These are phyloP conservation scores for Entonaema liquescens DNA, from an alignment of 495 filamentous ascomycete species.

Conservation along the genomic window DNA sequence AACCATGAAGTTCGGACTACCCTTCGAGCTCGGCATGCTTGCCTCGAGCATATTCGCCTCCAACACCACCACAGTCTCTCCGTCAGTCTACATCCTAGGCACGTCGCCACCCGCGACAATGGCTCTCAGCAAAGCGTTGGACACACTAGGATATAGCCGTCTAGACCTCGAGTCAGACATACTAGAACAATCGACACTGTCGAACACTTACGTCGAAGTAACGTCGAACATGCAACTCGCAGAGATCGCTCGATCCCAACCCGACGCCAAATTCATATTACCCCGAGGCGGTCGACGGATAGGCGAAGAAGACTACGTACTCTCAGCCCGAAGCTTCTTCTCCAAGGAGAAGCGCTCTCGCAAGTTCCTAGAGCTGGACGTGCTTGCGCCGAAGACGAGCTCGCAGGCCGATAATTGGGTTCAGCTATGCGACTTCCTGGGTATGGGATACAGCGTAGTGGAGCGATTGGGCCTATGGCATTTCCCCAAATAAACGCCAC, in stretches of 20 bases:
- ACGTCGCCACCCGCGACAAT: constrained; percentile 31
- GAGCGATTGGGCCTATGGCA: constrained; percentile 43
- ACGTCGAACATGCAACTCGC: constrained; percentile 23
- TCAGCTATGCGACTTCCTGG: constrained; percentile 43
- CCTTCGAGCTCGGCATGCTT: constrained; percentile 14
- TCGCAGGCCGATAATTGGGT: constrained; percentile 48
- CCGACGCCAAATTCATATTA: constrained; percentile 42
- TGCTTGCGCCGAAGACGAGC: constrained; percentile 28
- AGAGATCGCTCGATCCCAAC: constrained; percentile 27
- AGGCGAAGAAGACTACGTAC: constrained; percentile 2
- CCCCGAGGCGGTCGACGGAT: constrained; percentile 4
- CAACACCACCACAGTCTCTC: not conserved
- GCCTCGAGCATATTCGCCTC: constrained; percentile 5
- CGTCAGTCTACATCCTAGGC: constrained; percentile 39
- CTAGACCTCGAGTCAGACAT: not conserved
- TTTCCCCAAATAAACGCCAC: constrained; percentile 35
- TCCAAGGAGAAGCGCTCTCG: constrained; percentile 5
- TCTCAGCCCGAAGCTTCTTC: constrained; percentile 12
- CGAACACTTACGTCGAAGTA: constrained; percentile 37
- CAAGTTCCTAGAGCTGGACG: constrained; percentile 37
- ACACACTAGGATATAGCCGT: constrained; percentile 41
- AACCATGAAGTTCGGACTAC: not conserved
- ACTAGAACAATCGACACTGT: not conserved
- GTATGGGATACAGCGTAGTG: constrained; percentile 46
- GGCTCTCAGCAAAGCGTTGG: constrained; percentile 34